Base-by-base conservation (phyloP, 1,139 yeast genomes). In the Williopsis jadinii region DNA sequence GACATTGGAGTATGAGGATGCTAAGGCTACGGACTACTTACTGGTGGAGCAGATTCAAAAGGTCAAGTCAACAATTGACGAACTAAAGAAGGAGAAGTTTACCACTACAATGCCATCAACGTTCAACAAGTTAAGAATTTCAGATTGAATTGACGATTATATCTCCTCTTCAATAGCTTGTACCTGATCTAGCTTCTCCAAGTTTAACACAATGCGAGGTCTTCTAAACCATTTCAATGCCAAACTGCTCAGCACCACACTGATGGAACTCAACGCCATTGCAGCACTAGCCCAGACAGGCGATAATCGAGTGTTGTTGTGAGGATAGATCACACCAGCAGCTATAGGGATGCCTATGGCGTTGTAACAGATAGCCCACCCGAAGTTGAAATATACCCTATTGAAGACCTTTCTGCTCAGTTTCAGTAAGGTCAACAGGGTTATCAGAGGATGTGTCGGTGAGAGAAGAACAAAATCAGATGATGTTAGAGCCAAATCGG, bases 201-300 rank as follows among this genome's bases (percentile, higher is more conserved):
- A 36, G 24, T 45, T 46, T 6, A 49, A 34, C 3, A 46, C 50
- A 13, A 49, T 49, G 14, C 62, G 47, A 15, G 58, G 53, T 10
- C 78, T 77, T 40, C 53, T 64, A 53, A 71, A 75, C 30, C 73
- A 59, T 44, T 66, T 68, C 48, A 77, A 60, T 0, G 76, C 71
- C 52, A 76, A 66, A 57, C 80, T 74, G 52, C 81, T 75, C 41
- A 69, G 54, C 2, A 77, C 76, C 41, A 77, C 83, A 55, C 79
- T 73, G 11, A 77, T 63, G 9, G 80, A 74, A 12, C 79, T 73
- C n/a, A 71, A 67, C 0, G 83, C 83, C 83, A 77, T 77, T 1
- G 82, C 82, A 11, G 78, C 78, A 64, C 80, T 73, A 3, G 82
- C 80, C 83, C 84, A 77, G 9, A 75, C 79, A 0, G 84, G 84